Evolutionary conservation across 768 basidiomycete species (phyloP), one percentile per base, ranked within the genome.

Genomic region (Mycena rosella): DNA sequence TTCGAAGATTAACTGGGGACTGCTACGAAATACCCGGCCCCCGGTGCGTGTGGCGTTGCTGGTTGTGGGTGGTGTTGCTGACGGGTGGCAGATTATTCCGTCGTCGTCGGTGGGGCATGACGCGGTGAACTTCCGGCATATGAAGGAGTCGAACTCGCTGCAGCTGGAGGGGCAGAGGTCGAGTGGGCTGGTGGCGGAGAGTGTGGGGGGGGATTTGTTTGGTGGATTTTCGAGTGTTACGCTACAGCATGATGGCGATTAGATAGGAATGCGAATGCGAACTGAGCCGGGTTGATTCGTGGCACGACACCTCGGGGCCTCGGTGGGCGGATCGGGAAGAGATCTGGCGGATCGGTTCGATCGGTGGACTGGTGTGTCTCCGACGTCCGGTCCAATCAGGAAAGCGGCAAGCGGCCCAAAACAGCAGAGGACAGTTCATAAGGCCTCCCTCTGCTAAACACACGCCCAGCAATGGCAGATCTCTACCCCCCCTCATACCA

Each of bases 1-100:
- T 83, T 83, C 84, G 30, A 96, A 95, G 74, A 90, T 97, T 76
- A 96, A 95, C 81, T 99, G 97, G 98, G 98, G 97, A 26, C 84
- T 99, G 62, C 81, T 99, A 77, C 87, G 98, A 73, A 93, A 99
- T 80, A 91, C 89, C 72, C 90, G 90, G 76, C 98, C 98, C 60
- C 98, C 98, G 82, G 95, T 96, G 80, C 75, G 95, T 82, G 40
- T 22, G 30, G 40, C n/a, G 27, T 14, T 13, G 52, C 13, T 52
- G 30, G 53, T 52, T 27, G 57, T 51, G 40, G 29, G 42, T 40
- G 56, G 60, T 42, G 60, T 53, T 44, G 66, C 70, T 78, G 71
- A 77, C 67, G 71, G 5, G n/a, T 18, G 38, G 63, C 80, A 96
- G 95, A 97, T 96, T 72, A 84, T 95, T 29, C 95, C 95, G 51